Evolutionary conservation across 768 basidiomycete genomes (phyloP).

Genomic region (Xerocomus potaroensis): DNA sequence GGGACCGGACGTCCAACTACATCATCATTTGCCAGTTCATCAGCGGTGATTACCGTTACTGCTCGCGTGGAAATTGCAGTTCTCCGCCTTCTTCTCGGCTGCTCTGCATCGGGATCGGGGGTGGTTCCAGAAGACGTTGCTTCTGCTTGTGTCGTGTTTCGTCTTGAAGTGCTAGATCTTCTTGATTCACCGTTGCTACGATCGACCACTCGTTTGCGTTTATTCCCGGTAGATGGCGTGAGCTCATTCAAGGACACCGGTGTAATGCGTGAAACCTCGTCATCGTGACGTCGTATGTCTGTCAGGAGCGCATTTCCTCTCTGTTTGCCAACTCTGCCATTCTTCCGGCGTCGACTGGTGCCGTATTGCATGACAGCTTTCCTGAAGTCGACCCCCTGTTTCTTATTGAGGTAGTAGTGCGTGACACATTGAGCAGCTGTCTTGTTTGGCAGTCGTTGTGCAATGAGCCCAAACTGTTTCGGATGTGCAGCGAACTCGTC

Average conservation of each 20-base stretch:
- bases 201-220: conserved; percentile 39
- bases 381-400: conserved; percentile 79
- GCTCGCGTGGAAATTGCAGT: conserved; percentile 29
- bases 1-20: conserved; percentile 25
- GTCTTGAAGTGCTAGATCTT: conserved; percentile 34
- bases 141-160: conserved; percentile 43
- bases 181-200: conserved; percentile 32
- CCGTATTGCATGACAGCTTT: conserved; percentile 65
- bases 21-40: conserved; percentile 32
- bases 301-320: conserved; percentile 78
- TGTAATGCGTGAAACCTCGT: conserved; percentile 31
- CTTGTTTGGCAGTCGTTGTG: conserved; percentile 77
- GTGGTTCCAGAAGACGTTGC: conserved; percentile 44
- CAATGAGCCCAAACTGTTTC: conserved; percentile 95
- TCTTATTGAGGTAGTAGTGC: conserved; percentile 95
- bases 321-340: conserved; percentile 60
- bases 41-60: conserved; percentile 27
- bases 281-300: conserved; percentile 78
- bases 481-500: conserved; percentile 81
- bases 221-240: conserved; percentile 28
- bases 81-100: conserved; percentile 39
- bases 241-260: conserved; percentile 21
- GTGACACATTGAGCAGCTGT: conserved; percentile 84
- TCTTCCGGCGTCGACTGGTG: conserved; percentile 60
- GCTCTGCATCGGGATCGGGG: conserved; percentile 69